phyloP scores from a whole-genome alignment of 257 asterid genomes.

The Coffea canephora region DNA sequence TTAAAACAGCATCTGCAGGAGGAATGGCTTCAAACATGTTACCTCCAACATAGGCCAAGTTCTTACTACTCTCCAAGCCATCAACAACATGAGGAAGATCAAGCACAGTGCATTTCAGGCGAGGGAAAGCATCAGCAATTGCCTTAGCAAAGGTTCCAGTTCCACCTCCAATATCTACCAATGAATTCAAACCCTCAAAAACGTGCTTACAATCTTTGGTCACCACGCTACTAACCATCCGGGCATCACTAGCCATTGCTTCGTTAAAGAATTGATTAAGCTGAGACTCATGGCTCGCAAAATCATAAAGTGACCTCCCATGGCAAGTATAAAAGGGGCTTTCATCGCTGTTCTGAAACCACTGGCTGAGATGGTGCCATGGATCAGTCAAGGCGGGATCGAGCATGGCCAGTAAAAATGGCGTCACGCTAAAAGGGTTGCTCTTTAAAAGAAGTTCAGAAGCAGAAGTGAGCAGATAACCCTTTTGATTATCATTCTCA shows the following conservation, averaged over 20 bases:
- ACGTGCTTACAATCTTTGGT: neutral
- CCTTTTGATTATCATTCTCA: neutral
- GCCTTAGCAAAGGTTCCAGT: conserved; percentile 8
- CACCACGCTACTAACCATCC: neutral
- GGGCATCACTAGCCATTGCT: conserved; percentile 19
- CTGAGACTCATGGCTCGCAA: neutral
- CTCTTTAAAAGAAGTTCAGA: conserved; percentile 13
- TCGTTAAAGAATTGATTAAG: neutral
- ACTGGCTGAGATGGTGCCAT: conserved; percentile 19
- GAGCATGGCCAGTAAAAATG: neutral
- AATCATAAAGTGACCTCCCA: neutral
- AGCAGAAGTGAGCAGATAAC: conserved; percentile 19
- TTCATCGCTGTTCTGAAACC: conserved; percentile 1
- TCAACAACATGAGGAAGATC: conserved; percentile 18
- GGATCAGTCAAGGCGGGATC: conserved; percentile 19
- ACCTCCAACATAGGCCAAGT: conserved; percentile 16
- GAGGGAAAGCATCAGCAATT: conserved; percentile 2
- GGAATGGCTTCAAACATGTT: conserved; percentile 29
- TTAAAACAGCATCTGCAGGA: conserved; percentile 22
- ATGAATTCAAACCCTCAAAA: conserved; percentile 15
- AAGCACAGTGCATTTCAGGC: neutral
- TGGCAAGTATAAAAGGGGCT: conserved; percentile 1
- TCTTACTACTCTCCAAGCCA: neutral
- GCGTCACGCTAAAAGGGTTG: neutral
- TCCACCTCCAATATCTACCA: conserved; percentile 19